phyloP scores from a whole-genome alignment of 2,329 filamentous ascomycete genomes.

The Colletotrichum chlorophyti region DNA sequence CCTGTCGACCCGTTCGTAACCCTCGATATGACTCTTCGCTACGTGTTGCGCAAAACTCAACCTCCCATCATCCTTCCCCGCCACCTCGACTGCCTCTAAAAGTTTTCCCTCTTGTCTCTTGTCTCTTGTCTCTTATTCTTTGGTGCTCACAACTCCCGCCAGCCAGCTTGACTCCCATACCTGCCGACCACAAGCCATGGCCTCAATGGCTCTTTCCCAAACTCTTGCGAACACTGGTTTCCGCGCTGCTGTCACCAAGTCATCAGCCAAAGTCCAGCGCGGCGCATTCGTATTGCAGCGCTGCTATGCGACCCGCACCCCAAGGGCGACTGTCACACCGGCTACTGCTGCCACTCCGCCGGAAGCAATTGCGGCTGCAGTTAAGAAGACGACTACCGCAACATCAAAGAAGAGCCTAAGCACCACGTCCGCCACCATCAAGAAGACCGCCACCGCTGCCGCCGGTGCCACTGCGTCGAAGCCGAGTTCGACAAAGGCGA shows the following conservation, averaged over 20 bases:
- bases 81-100: not conserved
- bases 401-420: constrained; percentile 23
- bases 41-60: not conserved
- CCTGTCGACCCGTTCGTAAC: constrained; percentile 3
- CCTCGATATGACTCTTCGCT: constrained; percentile 4
- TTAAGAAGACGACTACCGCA: constrained; percentile 1
- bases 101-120: not conserved
- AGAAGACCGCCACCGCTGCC: constrained; percentile 1
- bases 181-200: not conserved
- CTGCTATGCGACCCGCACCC: constrained; percentile 24
- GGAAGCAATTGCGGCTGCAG: not conserved
- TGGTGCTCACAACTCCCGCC: too few species aligned
- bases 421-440: constrained; percentile 10
- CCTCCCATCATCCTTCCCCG: not conserved
- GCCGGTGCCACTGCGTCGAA: not conserved
- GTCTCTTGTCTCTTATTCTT: not conserved
- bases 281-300: constrained; percentile 10
- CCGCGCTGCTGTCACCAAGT: not conserved
- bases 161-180: not conserved
- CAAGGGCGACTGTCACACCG: constrained; percentile 1
- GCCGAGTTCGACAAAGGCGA: not conserved
- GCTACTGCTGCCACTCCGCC: not conserved
- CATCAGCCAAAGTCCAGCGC: not conserved
- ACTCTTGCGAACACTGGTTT: constrained; percentile 8
- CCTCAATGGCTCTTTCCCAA: constrained; percentile 15